Evolutionary conservation across 2,329 filamentous ascomycete species (phyloP), one percentile per base, ranked within the genome.

Genomic region (Colletotrichum melonis): DNA sequence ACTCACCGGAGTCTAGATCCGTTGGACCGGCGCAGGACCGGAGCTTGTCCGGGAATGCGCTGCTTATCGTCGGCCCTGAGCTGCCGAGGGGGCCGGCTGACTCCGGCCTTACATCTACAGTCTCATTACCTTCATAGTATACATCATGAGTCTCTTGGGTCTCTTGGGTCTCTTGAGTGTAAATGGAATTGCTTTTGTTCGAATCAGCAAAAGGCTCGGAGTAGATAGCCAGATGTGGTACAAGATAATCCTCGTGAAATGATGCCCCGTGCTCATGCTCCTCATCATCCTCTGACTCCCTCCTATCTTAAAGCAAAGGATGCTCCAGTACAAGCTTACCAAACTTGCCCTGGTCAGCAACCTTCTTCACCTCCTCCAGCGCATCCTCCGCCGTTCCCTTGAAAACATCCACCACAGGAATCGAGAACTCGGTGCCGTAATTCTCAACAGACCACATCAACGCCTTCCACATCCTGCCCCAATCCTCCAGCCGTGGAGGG

Each of bases 11-110:
- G 22, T 38, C 30, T 1, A 42, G 26, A 73, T 42, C 67, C 60
- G 67, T 42, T 42, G 54, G 30, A 70, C 67, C 71, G 71, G 71
- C 63, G 56, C 67, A 57, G 42, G 32, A 28, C 71, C 71, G 71
- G 71, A 65, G 52, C 54, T 52, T 24, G 24, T 7, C 54, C 54
- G 63, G 63, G 63, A 12, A 57, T 49, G 12, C 3, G 52, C 55
- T 56, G 26, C 71, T 66, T 70, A 66, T 73, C 67, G 49, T 66
- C 67, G 67, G 67, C 16, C 42, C 55, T 55, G 6, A 11, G 19
- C 52, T 28, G 30, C 55, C 35, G 71, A 66, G 14, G 28, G 3
- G 42, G 19, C 62, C 60, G 71, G 62, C 71, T 62, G 67, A 71
- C 70, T 11, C 60, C 60, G 71, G 71, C 49, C 26, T 24, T 5